Base-by-base conservation (phyloP, 2,329 filamentous ascomycete genomes). In the Fusarium sp. region DNA sequence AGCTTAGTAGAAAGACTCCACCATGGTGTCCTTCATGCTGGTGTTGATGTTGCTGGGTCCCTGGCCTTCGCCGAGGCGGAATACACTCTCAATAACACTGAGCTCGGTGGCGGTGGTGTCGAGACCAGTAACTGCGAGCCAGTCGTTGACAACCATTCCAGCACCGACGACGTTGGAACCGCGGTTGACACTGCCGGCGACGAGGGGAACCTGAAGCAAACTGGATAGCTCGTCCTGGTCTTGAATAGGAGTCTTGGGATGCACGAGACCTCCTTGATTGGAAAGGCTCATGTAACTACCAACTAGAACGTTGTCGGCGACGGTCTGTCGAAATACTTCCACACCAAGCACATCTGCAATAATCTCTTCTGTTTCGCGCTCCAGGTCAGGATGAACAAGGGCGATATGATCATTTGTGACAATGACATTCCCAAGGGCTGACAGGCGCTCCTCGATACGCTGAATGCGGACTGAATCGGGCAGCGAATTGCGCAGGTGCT, bases 281-380 rank as follows among this genome's bases (percentile, higher is more conserved):
- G 92, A 95, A 67, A 99, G 87, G 58, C 92, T 89, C 94, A 98
- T 98, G 86, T 99, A 99, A 52, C 91, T 94, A 65, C 96, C 96
- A 39, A 97, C 96, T 28, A 99, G 89, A 61, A 99, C 96, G 79
- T 98, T 98, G 82, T 98, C 94, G 76, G 95, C 94, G 65, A 99
- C 92, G 48, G 96, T 98, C 85, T 99, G 96, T 69, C 93, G 86
- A 84, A 96, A 97, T 13, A 96, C 93, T 81, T 97, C 93, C 61
- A 97, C 93, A 68, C 93, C 93, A 21, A 97, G 84, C 63, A 97
- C 93, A 79, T 99, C 96, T 75, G 96, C 93, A 78, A 99, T 94
- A 74, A 99, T 98, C 84, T 99, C 96, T 83, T 99, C 96, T 18
- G 94, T 98, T 85, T 99, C 96, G 67, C 95, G 92, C 86, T 98